These are phyloP conservation scores for Cucurbita maxima DNA, from an alignment of 306 rosid genomes.

Conservation along the genomic window DNA sequence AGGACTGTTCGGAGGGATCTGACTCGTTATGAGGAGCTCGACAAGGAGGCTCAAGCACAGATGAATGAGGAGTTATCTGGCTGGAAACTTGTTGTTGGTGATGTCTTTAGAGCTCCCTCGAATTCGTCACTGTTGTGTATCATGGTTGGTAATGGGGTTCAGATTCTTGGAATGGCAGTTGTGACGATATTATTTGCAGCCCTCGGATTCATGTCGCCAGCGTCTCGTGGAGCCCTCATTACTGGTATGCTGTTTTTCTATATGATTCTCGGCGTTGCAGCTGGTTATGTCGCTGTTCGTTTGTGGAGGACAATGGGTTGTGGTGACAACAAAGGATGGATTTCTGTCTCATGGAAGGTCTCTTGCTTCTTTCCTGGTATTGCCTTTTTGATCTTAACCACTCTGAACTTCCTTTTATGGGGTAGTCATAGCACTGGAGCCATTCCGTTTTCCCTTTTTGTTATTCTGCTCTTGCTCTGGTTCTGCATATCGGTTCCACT, in stretches of 20 bases:
- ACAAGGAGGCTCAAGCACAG: slow-evolving; percentile 68
- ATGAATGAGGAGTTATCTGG: slow-evolving; percentile 67
- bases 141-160: slow-evolving; percentile 64
- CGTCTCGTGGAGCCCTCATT: slow-evolving; percentile 54
- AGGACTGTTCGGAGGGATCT: slow-evolving; percentile 66
- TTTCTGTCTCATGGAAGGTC: slow-evolving; percentile 45
- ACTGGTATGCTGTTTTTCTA: slow-evolving; percentile 65
- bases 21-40: slow-evolving; percentile 58
- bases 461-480: slow-evolving; percentile 46
- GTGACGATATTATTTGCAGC: slow-evolving; percentile 63
- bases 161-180: slow-evolving; percentile 61
- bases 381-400: slow-evolving; percentile 45
- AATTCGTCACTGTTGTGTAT: slow-evolving; percentile 40
- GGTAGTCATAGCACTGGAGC: slow-evolving; percentile 74
- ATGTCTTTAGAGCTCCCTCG: slow-evolving; percentile 49
- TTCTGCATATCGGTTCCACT: slow-evolving; percentile 65
- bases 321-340: slow-evolving; percentile 48
- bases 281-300: slow-evolving; percentile 62
- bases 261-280: slow-evolving; percentile 54
- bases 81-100: slow-evolving; percentile 76
- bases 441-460: slow-evolving; percentile 55
- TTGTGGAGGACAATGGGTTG: slow-evolving; percentile 54
- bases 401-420: slow-evolving; percentile 55
- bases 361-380: slow-evolving; percentile 67
- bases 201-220: slow-evolving; percentile 69